These are phyloP conservation scores for Volvox reticuliferus DNA, from an alignment of 139 green algal genomes.

Conservation along the genomic window DNA sequence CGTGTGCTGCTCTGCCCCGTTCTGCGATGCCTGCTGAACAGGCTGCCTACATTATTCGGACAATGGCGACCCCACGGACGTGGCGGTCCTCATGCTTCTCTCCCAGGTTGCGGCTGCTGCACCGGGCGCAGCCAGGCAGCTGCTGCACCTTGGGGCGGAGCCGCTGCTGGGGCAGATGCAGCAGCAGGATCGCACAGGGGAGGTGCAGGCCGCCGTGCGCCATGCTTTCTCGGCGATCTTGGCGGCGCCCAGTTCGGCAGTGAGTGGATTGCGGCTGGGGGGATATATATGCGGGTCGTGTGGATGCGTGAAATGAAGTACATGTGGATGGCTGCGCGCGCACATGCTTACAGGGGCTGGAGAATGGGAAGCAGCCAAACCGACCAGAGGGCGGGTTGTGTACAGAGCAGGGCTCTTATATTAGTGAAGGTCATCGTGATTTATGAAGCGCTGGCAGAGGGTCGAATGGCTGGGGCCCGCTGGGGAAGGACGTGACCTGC, in stretches of 20 bases:
- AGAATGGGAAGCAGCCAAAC: too few species aligned
- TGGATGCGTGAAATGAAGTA: too few species aligned
- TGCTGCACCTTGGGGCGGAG: constrained; percentile 60
- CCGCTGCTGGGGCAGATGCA: constrained; percentile 37
- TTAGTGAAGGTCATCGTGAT: too few species aligned
- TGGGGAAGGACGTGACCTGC: too few species aligned
- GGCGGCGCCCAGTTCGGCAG: background rate
- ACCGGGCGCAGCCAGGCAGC: constrained; percentile 38
- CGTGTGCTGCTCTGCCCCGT: too few species aligned
- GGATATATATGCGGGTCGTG: too few species aligned
- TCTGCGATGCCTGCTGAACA: background rate
- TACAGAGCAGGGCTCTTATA: too few species aligned
- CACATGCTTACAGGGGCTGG: too few species aligned
- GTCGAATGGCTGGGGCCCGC: too few species aligned
- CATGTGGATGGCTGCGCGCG: too few species aligned
- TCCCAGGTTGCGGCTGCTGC: constrained; percentile 15
- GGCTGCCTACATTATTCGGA: constrained; percentile 7
- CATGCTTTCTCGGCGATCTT: background rate
- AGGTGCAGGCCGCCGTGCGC: constrained; percentile 31
- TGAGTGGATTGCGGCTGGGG: background rate
- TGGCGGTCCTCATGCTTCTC: constrained; percentile 58
- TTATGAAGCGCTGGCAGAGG: too few species aligned
- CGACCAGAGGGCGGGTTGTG: too few species aligned
- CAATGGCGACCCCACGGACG: constrained; percentile 57
- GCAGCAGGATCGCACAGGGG: background rate